Percentiles rank a stretch among this genome's conserved stretches.
Evolutionary conservation across 768 basidiomycete species (phyloP).

Genomic region (Agrocybe pediades): DNA sequence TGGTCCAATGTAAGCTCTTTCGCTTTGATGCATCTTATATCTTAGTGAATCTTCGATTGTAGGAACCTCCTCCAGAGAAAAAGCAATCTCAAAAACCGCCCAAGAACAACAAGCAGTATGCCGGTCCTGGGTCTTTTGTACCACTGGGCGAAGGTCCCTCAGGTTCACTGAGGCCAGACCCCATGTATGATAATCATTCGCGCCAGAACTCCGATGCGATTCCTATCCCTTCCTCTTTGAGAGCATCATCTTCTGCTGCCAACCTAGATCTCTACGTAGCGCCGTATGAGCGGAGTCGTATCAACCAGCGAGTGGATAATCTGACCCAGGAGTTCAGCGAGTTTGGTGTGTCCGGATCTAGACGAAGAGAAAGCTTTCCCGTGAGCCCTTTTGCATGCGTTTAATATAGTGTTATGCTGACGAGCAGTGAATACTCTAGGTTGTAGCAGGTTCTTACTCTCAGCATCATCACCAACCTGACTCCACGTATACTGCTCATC

Average conservation of each 20-base stretch:
- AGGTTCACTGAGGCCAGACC: constrained; percentile 24
- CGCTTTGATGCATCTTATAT: constrained; percentile 5
- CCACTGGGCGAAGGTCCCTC: constrained; percentile 45
- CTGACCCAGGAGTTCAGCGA: constrained; percentile 69
- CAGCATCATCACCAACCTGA: constrained; percentile 36
- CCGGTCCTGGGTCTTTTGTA: constrained; percentile 76
- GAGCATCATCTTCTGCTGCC: constrained; percentile 62
- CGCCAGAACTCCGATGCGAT: constrained; percentile 50
- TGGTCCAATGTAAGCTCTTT: constrained; percentile 80
- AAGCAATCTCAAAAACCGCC: constrained; percentile 51
- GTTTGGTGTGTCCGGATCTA: constrained; percentile 49
- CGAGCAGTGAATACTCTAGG: constrained; percentile 21
- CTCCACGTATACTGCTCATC: constrained; percentile 33
- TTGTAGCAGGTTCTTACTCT: constrained; percentile 36
- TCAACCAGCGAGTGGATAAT: constrained; percentile 46
- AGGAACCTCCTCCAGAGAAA: constrained; percentile 84
- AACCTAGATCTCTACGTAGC: constrained; percentile 72
- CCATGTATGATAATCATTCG: constrained; percentile 36
- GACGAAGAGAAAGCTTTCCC: constrained; percentile 59
- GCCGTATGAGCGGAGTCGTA: constrained; percentile 60
- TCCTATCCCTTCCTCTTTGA: constrained; percentile 62
- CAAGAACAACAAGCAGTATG: constrained; percentile 63
- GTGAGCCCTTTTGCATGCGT: constrained; percentile 32
- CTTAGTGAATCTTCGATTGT: constrained; percentile 6
- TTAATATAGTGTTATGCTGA: not conserved